Percentiles rank a stretch among this genome's conserved stretches.
These are phyloP conservation scores for Hypericum androsaemum DNA, from an alignment of 345 rosid genomes.

Conservation along the genomic window DNA sequence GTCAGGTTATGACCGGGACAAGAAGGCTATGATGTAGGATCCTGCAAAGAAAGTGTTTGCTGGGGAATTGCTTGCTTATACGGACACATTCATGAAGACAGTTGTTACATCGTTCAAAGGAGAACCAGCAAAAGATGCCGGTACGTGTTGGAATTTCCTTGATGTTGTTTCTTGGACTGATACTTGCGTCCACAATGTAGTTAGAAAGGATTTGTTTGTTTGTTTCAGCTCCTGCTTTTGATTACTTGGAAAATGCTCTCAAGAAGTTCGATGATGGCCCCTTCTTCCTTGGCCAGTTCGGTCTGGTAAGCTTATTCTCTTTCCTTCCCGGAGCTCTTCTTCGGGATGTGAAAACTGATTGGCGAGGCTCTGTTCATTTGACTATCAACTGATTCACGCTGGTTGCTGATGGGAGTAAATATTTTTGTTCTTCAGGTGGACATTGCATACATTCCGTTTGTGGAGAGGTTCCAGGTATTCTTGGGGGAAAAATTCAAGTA, in stretches of 20 bases:
- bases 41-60: conserved; percentile 45
- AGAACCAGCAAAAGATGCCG: conserved; percentile 40
- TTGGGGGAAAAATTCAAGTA: conserved; percentile 36
- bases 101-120: conserved; percentile 51
- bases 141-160: conserved; percentile 22
- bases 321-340: too few species aligned
- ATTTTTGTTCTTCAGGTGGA: conserved; percentile 43
- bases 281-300: conserved; percentile 74
- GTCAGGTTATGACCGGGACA: too few species aligned
- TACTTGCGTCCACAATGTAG: conserved; percentile 1
- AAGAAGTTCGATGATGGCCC: conserved; percentile 69
- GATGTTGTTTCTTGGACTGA: not conserved
- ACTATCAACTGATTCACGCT: too few species aligned
- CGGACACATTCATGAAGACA: conserved; percentile 36
- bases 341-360: too few species aligned
- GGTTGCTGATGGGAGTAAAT: too few species aligned
- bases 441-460: conserved; percentile 58
- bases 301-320: conserved; percentile 40
- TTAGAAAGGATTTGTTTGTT: conserved; percentile 9
- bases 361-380: too few species aligned
- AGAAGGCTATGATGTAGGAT: conserved; percentile 36
- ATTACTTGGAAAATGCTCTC: conserved; percentile 60
- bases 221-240: conserved; percentile 52
- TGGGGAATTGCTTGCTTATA: conserved; percentile 52
- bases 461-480: conserved; percentile 53